These are phyloP conservation scores for Austroboletus sp. DNA, from an alignment of 1,284 basidiomycete species.

Conservation along the genomic window DNA sequence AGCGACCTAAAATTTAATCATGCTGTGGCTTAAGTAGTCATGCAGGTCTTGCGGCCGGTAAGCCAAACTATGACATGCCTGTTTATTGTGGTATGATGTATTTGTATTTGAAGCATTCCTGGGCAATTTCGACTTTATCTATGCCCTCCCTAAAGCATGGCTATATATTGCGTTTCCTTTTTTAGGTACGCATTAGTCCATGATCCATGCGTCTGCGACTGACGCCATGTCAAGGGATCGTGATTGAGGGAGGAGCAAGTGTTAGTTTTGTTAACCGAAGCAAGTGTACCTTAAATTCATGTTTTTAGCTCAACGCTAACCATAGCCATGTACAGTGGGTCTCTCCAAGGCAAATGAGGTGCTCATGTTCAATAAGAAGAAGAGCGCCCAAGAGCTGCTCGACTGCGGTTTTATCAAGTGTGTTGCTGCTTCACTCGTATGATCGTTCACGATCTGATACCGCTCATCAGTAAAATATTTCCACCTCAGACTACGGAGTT, in stretches of 20 bases:
- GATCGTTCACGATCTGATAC: constrained; percentile 2
- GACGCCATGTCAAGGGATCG: constrained; percentile 41
- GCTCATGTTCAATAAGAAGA: constrained; percentile 62
- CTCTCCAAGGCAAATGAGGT: constrained; percentile 61
- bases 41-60: constrained; percentile 62
- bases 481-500: constrained; percentile 45
- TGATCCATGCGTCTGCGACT: neutral
- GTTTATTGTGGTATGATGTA: neutral
- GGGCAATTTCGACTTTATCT: constrained; percentile 69
- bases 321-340: constrained; percentile 45
- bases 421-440: constrained; percentile 10
- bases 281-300: constrained; percentile 23
- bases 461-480: constrained; percentile 49
- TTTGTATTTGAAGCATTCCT: constrained; percentile 45
- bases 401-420: constrained; percentile 65
- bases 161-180: constrained; percentile 61
- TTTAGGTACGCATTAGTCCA: constrained; percentile 40
- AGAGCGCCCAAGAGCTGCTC: constrained; percentile 52
- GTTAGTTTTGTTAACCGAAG: constrained; percentile 61
- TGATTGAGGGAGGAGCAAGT: constrained; percentile 60
- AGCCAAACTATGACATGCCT: neutral
- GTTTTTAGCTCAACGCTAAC: neutral
- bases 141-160: constrained; percentile 57
- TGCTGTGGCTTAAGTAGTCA: constrained; percentile 1
- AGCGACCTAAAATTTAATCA: neutral